Percentiles rank a stretch among this genome's conserved stretches.
These are phyloP conservation scores for Microbotryomycetes sp. DNA, from an alignment of 1,284 basidiomycete genomes.

Conservation along the genomic window DNA sequence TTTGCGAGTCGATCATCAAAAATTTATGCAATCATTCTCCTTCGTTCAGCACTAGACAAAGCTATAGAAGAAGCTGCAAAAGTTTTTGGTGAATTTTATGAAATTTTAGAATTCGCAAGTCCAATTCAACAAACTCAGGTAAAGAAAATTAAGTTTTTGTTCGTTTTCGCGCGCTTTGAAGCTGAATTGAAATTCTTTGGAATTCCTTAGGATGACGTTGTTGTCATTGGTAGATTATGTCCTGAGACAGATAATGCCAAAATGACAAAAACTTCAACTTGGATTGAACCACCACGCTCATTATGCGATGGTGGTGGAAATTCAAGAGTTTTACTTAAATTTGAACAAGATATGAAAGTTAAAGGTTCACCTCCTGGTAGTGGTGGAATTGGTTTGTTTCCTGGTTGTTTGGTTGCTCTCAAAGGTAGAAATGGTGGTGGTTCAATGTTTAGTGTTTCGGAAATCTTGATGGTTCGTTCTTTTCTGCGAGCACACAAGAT, in stretches of 20 bases:
- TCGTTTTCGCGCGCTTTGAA: too few relatives aligned
- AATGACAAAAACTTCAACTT: constrained; percentile 64
- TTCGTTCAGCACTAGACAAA: constrained; percentile 63
- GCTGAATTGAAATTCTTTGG: background rate
- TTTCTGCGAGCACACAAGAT: background rate
- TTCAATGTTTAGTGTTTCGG: constrained; percentile 72
- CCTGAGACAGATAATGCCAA: constrained; percentile 59
- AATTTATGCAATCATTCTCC: background rate
- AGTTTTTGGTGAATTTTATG: constrained; percentile 62
- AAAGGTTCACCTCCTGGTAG: constrained; percentile 56
- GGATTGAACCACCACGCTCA: constrained; percentile 73
- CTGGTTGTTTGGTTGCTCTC: constrained; percentile 81
- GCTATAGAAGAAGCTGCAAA: constrained; percentile 76
- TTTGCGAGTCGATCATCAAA: background rate
- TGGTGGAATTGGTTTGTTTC: constrained; percentile 72
- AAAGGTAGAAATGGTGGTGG: constrained; percentile 88
- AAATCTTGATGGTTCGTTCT: constrained; percentile 66
- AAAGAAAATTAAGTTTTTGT: too few relatives aligned
- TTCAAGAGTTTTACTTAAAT: constrained; percentile 61
- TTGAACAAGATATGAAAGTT: constrained; percentile 60
- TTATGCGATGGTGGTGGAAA: constrained; percentile 56
- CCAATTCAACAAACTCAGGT: constrained; percentile 65
- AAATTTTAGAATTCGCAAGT: constrained; percentile 62
- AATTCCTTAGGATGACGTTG: constrained; percentile 58
- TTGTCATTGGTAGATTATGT: constrained; percentile 73